Base-by-base conservation (phyloP, 148 eudicot species). In the Arbutus unedo region DNA sequence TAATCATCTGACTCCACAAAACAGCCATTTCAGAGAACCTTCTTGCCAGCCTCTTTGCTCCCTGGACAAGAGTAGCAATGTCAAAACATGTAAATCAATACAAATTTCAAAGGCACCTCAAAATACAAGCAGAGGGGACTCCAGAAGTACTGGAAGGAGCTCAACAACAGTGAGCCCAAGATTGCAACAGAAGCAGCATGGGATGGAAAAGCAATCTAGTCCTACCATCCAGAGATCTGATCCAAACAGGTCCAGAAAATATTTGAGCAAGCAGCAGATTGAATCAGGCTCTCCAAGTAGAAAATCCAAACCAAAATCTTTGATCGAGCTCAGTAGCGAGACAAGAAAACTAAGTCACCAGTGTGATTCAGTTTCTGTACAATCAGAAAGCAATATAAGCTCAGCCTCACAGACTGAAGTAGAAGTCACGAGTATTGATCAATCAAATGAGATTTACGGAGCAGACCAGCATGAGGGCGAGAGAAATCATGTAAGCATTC, bases 381-480 rank as follows among this genome's bases (percentile, higher is more conserved):
- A 79, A 67, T 85, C 93, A 74, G 86, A 90, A 85, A 88, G 87
- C 85, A 84, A 77, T 83, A 86, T 71, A 57, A 87, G 89, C 84
- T 45, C 56, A 55, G 84, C 80, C 82, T 81, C 93, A 53, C 85
- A 85, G 84, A 79, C 79, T 31, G 90, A 88, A 18, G 55, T 74
- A 86, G 88, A 88, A 81, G 83, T 85, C 38, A 82, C 77, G 81
- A 81, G 83, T 79, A 83, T 66, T 47, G 83, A 66, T 68, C 79
- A n/a, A 25, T 86, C 86, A 81, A 64, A 83, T 60, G 83, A 84
- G 67, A 87, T 75, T 45, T 68, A 80, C 59, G 80, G 81, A 44
- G 70, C 72, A 50, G 79, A 74, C 86, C 84, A 56, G 59, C 82
- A 83, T 15, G 66, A 67, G 38, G 89, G 57, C 62, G 48, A 50